Conservation (phyloP, 1,139 yeast genomes). For the Candida labiduridarum region DNA sequence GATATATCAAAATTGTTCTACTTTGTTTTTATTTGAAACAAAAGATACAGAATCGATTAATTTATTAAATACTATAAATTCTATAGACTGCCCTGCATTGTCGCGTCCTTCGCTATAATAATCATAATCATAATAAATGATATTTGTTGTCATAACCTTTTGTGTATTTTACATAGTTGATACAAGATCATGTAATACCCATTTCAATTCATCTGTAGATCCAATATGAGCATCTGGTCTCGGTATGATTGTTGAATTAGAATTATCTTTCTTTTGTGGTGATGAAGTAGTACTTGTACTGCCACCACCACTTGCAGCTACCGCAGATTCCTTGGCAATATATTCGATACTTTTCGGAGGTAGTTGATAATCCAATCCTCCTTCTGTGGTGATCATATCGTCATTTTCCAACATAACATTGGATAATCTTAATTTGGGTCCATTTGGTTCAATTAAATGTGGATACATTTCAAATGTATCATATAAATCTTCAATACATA, state of each 20-base stretch:
- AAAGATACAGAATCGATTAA: slow-evolving; percentile 14
- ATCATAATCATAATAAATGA: slow-evolving; percentile 9
- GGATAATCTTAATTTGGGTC: slow-evolving; percentile 55
- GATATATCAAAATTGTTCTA: slow-evolving; percentile 5
- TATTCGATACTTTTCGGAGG: slow-evolving; percentile 29
- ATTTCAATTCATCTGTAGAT: slow-evolving; percentile 66
- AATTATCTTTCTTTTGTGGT: not conserved
- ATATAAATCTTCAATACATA: slow-evolving; percentile 66
- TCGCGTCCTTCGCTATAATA: slow-evolving; percentile 1
- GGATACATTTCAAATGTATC: slow-evolving; percentile 68
- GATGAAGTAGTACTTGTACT: not conserved
- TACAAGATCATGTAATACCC: slow-evolving; percentile 65
- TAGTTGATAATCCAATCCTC: slow-evolving; percentile 45
- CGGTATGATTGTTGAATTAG: slow-evolving; percentile 9
- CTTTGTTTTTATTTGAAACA: slow-evolving; percentile 8
- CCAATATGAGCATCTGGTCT: slow-evolving; percentile 48
- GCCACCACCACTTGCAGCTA: not conserved
- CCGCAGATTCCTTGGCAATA: slow-evolving; percentile 6
- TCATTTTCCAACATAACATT: slow-evolving; percentile 62
- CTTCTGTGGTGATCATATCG: slow-evolving; percentile 36
- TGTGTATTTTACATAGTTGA: slow-evolving; percentile 31
- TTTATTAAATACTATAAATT: slow-evolving; percentile 18
- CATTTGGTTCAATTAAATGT: slow-evolving; percentile 67
- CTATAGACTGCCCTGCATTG: slow-evolving; percentile 14
- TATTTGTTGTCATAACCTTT: too few species aligned